Evolutionary conservation across 2,329 filamentous ascomycete genomes (phyloP).

Genomic region (Chaetomium sp.): DNA sequence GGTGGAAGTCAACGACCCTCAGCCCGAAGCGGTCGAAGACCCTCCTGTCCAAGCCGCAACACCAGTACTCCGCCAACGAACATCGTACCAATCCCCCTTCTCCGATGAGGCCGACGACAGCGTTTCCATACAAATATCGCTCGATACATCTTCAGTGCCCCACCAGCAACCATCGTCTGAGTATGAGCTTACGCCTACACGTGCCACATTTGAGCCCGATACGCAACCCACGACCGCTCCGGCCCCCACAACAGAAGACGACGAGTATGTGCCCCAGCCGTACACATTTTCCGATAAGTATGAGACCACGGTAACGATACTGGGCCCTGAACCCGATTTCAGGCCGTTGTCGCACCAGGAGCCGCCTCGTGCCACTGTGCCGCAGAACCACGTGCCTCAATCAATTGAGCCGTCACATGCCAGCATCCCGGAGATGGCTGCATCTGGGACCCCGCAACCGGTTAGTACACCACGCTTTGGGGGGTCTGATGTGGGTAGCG

Average conservation of each 20-base stretch:
- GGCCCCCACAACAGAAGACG: conserved; percentile 20
- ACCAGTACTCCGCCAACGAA: conserved; percentile 27
- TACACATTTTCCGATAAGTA: conserved; percentile 31
- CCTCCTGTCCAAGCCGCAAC: conserved; percentile 18
- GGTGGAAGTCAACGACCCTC: conserved; percentile 4
- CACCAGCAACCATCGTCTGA: conserved; percentile 17
- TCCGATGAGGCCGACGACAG: conserved; percentile 37
- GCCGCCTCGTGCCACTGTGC: conserved; percentile 18
- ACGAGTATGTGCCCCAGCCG: conserved; percentile 37
- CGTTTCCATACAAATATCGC: conserved; percentile 36
- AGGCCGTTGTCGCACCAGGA: conserved; percentile 23
- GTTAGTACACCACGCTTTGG: conserved; percentile 5
- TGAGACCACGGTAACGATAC: conserved; percentile 44
- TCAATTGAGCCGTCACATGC: conserved; percentile 15
- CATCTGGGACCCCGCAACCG: conserved; percentile 3
- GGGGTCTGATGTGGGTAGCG: conserved; percentile 11
- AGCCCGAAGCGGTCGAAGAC: conserved; percentile 19
- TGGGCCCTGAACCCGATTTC: conserved; percentile 41
- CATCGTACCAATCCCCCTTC: conserved; percentile 46
- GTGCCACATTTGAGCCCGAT: conserved; percentile 15
- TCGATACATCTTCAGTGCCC: conserved; percentile 26
- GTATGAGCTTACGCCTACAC: conserved; percentile 23
- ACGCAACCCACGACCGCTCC: conserved; percentile 11
- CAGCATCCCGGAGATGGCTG: conserved; percentile 8
- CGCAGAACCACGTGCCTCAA: conserved; percentile 14